Evolutionary conservation across 2,329 filamentous ascomycete genomes (phyloP).

Genomic region (Phialemoniopsis sp.): DNA sequence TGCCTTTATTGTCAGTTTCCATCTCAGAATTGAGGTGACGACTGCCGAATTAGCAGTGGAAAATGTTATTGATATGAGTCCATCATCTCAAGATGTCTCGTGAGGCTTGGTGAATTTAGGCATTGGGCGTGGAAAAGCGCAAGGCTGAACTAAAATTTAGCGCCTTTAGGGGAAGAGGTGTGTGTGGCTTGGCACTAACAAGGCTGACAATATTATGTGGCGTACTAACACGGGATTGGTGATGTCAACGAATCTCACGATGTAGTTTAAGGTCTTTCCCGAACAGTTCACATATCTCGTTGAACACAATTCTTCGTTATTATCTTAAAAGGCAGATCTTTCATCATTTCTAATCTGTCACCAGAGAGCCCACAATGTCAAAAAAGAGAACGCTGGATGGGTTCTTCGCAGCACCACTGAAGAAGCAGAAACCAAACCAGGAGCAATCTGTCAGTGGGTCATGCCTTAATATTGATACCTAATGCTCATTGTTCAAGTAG

Average conservation of each 20-base stretch:
- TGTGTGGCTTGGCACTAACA: neutral
- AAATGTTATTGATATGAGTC: too few species aligned
- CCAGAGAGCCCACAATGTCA: too few species aligned
- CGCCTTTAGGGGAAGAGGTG: neutral
- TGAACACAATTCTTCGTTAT: too few species aligned
- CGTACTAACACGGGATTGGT: neutral
- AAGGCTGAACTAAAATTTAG: constrained; percentile 2
- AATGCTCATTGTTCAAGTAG: constrained; percentile 9
- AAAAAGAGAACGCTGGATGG: constrained; percentile 63
- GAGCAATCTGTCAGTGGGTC: constrained; percentile 5
- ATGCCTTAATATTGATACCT: neutral
- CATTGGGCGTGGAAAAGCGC: neutral
- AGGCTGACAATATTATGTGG: neutral
- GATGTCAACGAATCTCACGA: neutral
- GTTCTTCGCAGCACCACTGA: constrained; percentile 56
- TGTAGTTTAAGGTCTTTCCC: too few species aligned
- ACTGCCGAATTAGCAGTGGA: too few species aligned
- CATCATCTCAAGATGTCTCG: too few species aligned
- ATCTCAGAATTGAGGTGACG: too few species aligned
- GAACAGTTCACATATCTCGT: too few species aligned
- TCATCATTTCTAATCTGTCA: too few species aligned
- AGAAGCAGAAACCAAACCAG: constrained; percentile 27
- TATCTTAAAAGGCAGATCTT: too few species aligned
- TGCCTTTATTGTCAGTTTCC: too few species aligned
- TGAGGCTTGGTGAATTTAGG: too few species aligned